Percentiles rank a stretch among this genome's conserved stretches.
These are phyloP conservation scores for Saccharum officinarum DNA, from an alignment of 176 grass and related monocot genomes.

Conservation along the genomic window DNA sequence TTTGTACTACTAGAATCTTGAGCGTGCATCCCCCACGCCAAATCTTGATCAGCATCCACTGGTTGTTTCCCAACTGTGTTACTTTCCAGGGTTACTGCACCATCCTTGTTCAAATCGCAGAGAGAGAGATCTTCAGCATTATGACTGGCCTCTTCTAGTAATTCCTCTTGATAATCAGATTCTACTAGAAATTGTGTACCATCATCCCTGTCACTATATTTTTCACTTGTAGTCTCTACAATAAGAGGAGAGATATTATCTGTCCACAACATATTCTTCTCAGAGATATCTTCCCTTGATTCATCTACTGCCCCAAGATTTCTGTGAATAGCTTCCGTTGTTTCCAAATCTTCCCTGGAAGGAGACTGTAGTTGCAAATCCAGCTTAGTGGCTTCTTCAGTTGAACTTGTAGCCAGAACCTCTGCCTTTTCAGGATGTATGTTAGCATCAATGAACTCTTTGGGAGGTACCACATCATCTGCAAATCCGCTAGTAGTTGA, in stretches of 20 bases:
- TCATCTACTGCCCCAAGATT: slow-evolving; percentile 42
- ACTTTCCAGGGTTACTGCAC: slow-evolving; percentile 26
- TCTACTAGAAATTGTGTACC: slow-evolving; percentile 16
- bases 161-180: slow-evolving; percentile 40
- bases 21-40: slow-evolving; percentile 13
- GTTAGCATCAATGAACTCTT: slow-evolving; percentile 20
- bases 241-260: slow-evolving; percentile 13
- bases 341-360: slow-evolving; percentile 31
- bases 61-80: slow-evolving; percentile 19
- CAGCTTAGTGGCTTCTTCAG: slow-evolving; percentile 26
- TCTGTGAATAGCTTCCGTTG: slow-evolving; percentile 24
- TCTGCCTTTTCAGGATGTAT: slow-evolving; percentile 29
- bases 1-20: slow-evolving; percentile 53
- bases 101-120: slow-evolving; percentile 33
- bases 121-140: slow-evolving; percentile 26
- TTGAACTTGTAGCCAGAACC: slow-evolving; percentile 17
- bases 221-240: slow-evolving; percentile 31
- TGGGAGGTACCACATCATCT: slow-evolving; percentile 21
- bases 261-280: slow-evolving; percentile 21
- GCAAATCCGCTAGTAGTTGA: slow-evolving; percentile 18
- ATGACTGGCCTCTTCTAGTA: slow-evolving; percentile 28
- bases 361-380: slow-evolving; percentile 32
- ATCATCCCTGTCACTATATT: slow-evolving; percentile 19
- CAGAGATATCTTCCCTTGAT: slow-evolving; percentile 41
- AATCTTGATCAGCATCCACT: slow-evolving; percentile 33